Evolutionary conservation across 1,139 yeast genomes (phyloP).

Genomic region (Yamadazyma blattariae): DNA sequence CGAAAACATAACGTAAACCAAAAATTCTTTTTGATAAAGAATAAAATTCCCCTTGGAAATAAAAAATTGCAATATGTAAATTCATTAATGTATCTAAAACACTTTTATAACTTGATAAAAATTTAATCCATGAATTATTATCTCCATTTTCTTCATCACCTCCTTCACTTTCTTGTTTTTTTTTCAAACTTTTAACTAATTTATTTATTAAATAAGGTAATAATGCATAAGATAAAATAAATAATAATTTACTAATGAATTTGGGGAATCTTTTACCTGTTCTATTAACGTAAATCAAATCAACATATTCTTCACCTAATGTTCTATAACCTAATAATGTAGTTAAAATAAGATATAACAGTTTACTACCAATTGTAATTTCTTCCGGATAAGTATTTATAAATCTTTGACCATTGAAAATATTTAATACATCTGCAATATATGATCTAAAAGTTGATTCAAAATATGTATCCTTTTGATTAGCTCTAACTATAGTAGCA

Average conservation of each 20-base stretch:
- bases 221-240: conserved; percentile 52
- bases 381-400: conserved; percentile 64
- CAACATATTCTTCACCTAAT: conserved; percentile 92
- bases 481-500: conserved; percentile 66
- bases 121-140: conserved; percentile 14
- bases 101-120: conserved; percentile 37
- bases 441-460: conserved; percentile 55
- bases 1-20: conserved; percentile 77
- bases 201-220: conserved; percentile 52
- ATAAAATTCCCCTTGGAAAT: conserved; percentile 78
- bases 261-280: conserved; percentile 52
- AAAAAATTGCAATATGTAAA: conserved; percentile 76
- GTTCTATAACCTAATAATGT: conserved; percentile 77
- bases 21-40: conserved; percentile 71
- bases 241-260: conserved; percentile 45
- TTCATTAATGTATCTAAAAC: conserved; percentile 54
- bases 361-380: conserved; percentile 54
- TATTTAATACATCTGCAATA: conserved; percentile 54
- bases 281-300: conserved; percentile 64
- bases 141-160: conserved; percentile 4
- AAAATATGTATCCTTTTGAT: conserved; percentile 81
- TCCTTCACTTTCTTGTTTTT: conserved; percentile 17
- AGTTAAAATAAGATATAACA: conserved; percentile 65
- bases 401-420: conserved; percentile 65
- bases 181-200: conserved; percentile 24